Base-by-base conservation (phyloP, 1,139 yeast genomes). In the Casaregolazyma lundiana region DNA sequence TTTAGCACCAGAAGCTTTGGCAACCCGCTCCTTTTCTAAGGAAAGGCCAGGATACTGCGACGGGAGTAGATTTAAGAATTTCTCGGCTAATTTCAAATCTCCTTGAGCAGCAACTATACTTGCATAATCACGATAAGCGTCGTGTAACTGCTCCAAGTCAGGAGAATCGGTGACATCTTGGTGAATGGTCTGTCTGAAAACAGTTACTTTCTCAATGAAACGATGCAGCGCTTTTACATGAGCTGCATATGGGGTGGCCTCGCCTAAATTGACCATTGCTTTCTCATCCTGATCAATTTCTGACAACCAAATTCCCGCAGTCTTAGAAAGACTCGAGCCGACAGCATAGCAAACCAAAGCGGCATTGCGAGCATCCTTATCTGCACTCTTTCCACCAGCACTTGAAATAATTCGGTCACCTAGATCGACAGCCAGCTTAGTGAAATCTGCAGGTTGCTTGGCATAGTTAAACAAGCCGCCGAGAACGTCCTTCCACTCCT, bases 401-500 rank as follows among this genome's bases (percentile, higher is more conserved):
- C 26, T 30, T 1, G 65, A 68, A 44, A 79, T 65, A 13, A 84
- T 62, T 51, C 87, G 78, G 62, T 86, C 90, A 61, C 97, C 98
- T 49, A 94, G 73, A 53, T 73, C 75, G 36, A 80, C 69, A 56
- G 86, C 76, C 53, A 82, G 76, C 6, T 67, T 58, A 56, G 77
- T 76, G 63, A 78, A 84, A 41, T 56, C 49, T 37, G 55, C 43
- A 2, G 67, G 68, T 3, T 67, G 62, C 51, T 66, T 57, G 44
- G 80, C 67, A 59, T 78, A 83, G 4, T 86, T 76, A 46, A 80
- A 67, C 48, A 90, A 76, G 21, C 89, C 76, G 35, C 76, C 72
- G n/a, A 92, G 86, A 56, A 86, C 80, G 46, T 82, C 83, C 59
- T 79, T 83, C 98, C 98, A 94, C 56, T 86, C 81, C 5, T 73